phyloP scores from a whole-genome alignment of 768 basidiomycete species.

The Tubosaeta sp. region DNA sequence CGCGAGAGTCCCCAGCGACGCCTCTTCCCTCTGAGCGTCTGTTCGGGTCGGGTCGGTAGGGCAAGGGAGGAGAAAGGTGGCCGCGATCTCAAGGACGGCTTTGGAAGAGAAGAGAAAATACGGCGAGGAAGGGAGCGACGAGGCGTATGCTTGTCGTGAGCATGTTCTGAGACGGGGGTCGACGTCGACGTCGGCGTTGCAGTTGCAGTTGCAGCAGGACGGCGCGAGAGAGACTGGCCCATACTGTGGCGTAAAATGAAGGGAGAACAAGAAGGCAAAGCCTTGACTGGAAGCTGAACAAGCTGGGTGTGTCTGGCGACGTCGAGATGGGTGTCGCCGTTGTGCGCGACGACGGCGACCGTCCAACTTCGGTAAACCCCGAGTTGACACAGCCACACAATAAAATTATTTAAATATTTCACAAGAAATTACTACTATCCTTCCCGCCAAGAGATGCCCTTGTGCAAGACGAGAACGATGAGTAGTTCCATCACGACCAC shows the following conservation, averaged over 20 bases:
- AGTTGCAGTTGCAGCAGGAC: slow-evolving; percentile 2
- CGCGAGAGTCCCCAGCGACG: slow-evolving; percentile 24
- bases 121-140: slow-evolving; percentile 31
- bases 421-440: not conserved
- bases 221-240: slow-evolving; percentile 32
- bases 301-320: not conserved
- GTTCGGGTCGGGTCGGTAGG: slow-evolving; percentile 21
- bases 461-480: slow-evolving; percentile 55
- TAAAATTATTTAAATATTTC: not conserved
- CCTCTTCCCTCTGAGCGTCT: slow-evolving; percentile 27
- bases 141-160: not conserved
- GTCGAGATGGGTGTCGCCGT: slow-evolving; percentile 7
- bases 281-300: not conserved
- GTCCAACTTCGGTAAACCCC: slow-evolving; percentile 22
- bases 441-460: slow-evolving; percentile 58
- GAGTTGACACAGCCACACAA: slow-evolving; percentile 17
- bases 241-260: slow-evolving; percentile 20
- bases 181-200: slow-evolving; percentile 8
- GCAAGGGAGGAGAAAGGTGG: slow-evolving; percentile 8
- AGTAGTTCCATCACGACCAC: slow-evolving; percentile 50
- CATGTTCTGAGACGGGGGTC: slow-evolving; percentile 5
- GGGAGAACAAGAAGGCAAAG: not conserved
- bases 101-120: slow-evolving; percentile 31
- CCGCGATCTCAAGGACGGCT: slow-evolving; percentile 18
- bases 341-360: slow-evolving; percentile 11